These are phyloP conservation scores for Penicillium sp. DNA, from an alignment of 2,329 filamentous ascomycete species.

Conservation along the genomic window DNA sequence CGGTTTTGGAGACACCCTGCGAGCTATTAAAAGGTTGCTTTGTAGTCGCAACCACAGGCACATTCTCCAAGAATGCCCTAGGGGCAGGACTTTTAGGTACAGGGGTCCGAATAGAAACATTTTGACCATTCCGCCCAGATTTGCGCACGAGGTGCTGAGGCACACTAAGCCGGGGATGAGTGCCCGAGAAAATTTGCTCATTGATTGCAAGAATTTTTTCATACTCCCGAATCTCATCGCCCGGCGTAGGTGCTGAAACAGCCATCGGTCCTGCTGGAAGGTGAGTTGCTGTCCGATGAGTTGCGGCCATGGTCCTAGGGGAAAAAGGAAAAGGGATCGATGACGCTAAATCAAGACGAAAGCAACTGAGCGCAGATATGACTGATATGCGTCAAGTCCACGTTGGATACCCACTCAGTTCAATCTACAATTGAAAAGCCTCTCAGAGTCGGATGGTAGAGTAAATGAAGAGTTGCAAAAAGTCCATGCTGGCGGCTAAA, in stretches of 20 bases:
- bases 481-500: conserved; percentile 13
- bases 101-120: conserved; percentile 33
- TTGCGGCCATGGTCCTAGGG: conserved; percentile 32
- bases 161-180: conserved; percentile 59
- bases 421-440: conserved; percentile 6
- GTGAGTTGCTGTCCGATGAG: conserved; percentile 31
- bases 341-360: conserved; percentile 10
- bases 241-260: conserved; percentile 35
- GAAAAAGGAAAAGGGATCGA: conserved; percentile 11
- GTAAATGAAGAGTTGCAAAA: conserved; percentile 6
- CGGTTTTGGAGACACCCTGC: conserved; percentile 21
- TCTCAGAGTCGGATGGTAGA: conserved; percentile 11
- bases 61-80: conserved; percentile 14
- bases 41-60: conserved; percentile 1
- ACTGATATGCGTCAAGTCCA: neutral
- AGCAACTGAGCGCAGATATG: neutral
- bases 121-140: conserved; percentile 35
- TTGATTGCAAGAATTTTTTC: conserved; percentile 77
- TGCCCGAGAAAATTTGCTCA: conserved; percentile 76
- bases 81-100: conserved; percentile 22
- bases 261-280: conserved; percentile 32
- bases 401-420: conserved; percentile 6
- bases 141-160: conserved; percentile 53
- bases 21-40: conserved; percentile 21
- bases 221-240: conserved; percentile 66